These are phyloP conservation scores for Penicillium coffeae DNA, from an alignment of 495 filamentous ascomycete species.

Conservation along the genomic window DNA sequence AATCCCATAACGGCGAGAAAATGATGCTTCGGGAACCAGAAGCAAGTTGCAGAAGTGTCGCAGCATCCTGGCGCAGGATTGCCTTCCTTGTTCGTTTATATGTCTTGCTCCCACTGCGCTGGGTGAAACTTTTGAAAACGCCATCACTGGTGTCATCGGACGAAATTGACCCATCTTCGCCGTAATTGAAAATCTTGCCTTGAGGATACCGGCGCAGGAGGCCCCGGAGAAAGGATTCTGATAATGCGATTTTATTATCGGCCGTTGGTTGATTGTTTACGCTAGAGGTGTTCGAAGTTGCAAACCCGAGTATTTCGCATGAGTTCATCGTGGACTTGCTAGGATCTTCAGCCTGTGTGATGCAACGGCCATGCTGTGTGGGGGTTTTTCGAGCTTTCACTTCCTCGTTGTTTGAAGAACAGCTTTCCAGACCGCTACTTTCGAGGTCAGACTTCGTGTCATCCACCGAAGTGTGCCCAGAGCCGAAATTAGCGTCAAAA, in stretches of 20 bases:
- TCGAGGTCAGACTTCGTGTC: conserved; percentile 11
- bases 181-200: conserved; percentile 19
- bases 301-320: conserved; percentile 17
- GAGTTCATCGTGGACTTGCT: conserved; percentile 7
- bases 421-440: conserved; percentile 14
- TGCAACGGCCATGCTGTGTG: neutral
- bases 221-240: conserved; percentile 7
- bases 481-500: conserved; percentile 41
- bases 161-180: conserved; percentile 12
- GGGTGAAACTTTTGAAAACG: conserved; percentile 1
- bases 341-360: neutral
- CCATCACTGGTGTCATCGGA: conserved; percentile 13
- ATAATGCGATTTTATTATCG: conserved; percentile 11
- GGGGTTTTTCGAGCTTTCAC: neutral
- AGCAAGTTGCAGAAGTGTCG: conserved; percentile 10
- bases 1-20: conserved; percentile 20
- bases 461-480: conserved; percentile 7
- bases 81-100: conserved; percentile 12
- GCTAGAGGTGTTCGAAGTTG: conserved; percentile 12
- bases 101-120: conserved; percentile 6
- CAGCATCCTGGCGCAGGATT: conserved; percentile 11
- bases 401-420: conserved; percentile 10
- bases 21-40: conserved; percentile 17
- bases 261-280: conserved; percentile 4
- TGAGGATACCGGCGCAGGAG: conserved; percentile 15